Evolutionary conservation across 2,329 filamentous ascomycete species (phyloP).

Genomic region (Metarhizium anisopliae): DNA sequence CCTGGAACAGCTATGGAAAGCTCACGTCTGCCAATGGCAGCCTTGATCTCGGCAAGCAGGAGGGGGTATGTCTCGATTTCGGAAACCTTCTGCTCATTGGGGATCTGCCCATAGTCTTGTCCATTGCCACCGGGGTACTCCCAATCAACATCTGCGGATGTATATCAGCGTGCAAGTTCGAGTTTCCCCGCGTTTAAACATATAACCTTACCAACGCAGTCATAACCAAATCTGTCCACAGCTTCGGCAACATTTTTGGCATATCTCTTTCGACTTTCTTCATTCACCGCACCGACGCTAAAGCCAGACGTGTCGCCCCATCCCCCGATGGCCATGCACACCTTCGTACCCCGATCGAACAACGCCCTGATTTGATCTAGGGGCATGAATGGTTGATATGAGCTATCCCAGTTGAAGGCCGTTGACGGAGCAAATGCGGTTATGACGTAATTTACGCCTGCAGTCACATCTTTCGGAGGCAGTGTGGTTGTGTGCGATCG

Average conservation of each 20-base stretch:
- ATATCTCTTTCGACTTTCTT: conserved; percentile 38
- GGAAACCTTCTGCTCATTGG: conserved; percentile 48
- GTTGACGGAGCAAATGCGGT: conserved; percentile 44
- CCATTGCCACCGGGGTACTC: conserved; percentile 56
- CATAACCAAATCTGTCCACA: conserved; percentile 45
- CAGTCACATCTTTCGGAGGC: conserved; percentile 26
- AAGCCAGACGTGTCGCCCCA: conserved; percentile 56
- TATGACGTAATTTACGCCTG: conserved; percentile 44
- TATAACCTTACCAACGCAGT: conserved; percentile 43
- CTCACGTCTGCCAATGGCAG: conserved; percentile 48
- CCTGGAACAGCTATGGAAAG: conserved; percentile 62
- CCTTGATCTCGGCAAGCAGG: conserved; percentile 49
- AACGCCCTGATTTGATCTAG: conserved; percentile 40
- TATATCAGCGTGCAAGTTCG: not conserved
- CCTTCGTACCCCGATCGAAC: conserved; percentile 43
- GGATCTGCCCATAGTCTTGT: conserved; percentile 54
- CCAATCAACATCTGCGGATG: conserved; percentile 53
- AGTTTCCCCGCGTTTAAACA: conserved; percentile 1
- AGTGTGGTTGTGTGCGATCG: conserved; percentile 32
- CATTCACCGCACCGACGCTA: conserved; percentile 35
- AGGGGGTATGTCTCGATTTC: conserved; percentile 55
- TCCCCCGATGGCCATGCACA: conserved; percentile 57
- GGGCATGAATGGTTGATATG: conserved; percentile 44
- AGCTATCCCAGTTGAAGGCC: conserved; percentile 34
- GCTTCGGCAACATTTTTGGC: conserved; percentile 49